Evolutionary conservation across 768 basidiomycete species (phyloP).

Genomic region (Suillus ampliporus): DNA sequence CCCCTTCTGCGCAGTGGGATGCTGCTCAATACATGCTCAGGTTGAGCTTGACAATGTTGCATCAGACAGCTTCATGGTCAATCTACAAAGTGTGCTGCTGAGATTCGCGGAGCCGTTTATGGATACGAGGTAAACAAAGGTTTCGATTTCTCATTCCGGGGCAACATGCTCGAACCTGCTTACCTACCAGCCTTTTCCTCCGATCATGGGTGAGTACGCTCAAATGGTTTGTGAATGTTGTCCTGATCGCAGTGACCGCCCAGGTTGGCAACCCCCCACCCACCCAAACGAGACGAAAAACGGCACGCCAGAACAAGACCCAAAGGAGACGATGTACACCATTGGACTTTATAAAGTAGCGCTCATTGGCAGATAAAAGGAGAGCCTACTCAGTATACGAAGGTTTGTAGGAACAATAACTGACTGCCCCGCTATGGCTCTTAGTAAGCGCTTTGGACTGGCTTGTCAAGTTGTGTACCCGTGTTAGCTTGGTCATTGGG

Average conservation of each 20-base stretch:
- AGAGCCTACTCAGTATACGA: background rate
- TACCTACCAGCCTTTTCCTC: slow-evolving; percentile 61
- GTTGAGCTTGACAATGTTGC: slow-evolving; percentile 88
- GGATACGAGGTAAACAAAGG: slow-evolving; percentile 90
- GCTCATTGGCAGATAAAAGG: slow-evolving; percentile 6
- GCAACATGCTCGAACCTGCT: slow-evolving; percentile 71
- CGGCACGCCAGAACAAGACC: slow-evolving; percentile 43
- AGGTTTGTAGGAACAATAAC: no score
- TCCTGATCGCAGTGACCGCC: background rate
- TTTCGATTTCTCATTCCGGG: slow-evolving; percentile 62
- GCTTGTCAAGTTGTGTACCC: no score
- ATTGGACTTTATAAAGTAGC: slow-evolving; percentile 27
- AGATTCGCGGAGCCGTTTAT: slow-evolving; percentile 94
- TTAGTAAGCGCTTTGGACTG: background rate
- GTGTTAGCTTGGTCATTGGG: no score
- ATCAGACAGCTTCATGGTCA: slow-evolving; percentile 92
- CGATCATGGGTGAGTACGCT: slow-evolving; percentile 57
- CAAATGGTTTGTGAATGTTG: no score
- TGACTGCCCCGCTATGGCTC: background rate
- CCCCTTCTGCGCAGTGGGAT: background rate
- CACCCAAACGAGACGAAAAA: slow-evolving; percentile 53
- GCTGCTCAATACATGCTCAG: slow-evolving; percentile 38
- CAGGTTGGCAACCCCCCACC: slow-evolving; percentile 45
- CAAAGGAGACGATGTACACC: slow-evolving; percentile 61
- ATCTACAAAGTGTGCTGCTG: slow-evolving; percentile 79